Evolutionary conservation across 1,284 basidiomycete species (phyloP), one percentile per base, ranked within the genome.

Genomic region (Sporisorium graminicola): DNA sequence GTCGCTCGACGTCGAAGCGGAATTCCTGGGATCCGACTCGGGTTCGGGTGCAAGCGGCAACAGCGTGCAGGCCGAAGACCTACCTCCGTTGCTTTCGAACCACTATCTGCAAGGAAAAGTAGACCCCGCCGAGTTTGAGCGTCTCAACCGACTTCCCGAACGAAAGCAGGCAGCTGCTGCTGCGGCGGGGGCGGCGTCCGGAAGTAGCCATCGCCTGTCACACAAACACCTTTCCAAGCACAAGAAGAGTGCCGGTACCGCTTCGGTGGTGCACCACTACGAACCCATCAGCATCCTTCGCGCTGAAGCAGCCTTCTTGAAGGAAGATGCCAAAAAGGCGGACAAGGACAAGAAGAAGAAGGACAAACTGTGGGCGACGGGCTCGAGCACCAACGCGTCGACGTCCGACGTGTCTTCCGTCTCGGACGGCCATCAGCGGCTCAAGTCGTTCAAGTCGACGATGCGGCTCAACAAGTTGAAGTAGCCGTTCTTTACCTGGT

Each of bases 251-350:
- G 55, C 51, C 7, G 67, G 55, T 13, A 33, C 43, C 3, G 5
- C 60, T 6, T 49, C 44, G 7, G 42, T 37, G 2, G 33, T 40
- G 27, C 31, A 10, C n/a, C 52, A 57, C 52, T 71, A 71, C 46
- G 73, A 75, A 27, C 65, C 73, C 16, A 67, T 75, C 64, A 75
- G 73, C 65, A 71, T 75, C 52, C 55, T 75, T 3, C 57, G 65
- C 7, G 73, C 73, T 12, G 73, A 75, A 61, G 73, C 73, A 1
- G 68, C 64, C 3, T 75, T 75, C 47, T 44, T 75, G 10, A 49
- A 66, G 24, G 52, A 63, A 29, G 73, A 75, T 18, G n/a, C 44
- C 6, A 62, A 58, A 27, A n/a, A n/a, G n/a, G n/a, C n/a, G n/a
- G n/a, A n/a, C n/a, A 63, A 65, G 33, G 52, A 62, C 27, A 57